These are phyloP conservation scores for Breynia disticha DNA, from an alignment of 441 rosid genomes.

Conservation along the genomic window DNA sequence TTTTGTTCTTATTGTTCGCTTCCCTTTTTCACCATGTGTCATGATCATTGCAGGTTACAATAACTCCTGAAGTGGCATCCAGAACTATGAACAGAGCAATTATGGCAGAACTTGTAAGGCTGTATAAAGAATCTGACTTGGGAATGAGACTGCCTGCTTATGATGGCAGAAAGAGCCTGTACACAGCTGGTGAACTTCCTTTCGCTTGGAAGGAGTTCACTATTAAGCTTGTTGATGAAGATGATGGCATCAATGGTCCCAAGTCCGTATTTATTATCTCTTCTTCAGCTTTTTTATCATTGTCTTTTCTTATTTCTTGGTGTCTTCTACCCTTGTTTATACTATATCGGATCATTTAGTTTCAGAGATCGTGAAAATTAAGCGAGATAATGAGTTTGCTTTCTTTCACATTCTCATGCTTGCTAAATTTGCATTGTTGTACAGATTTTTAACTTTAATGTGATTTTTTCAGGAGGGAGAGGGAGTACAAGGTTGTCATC, in stretches of 20 bases:
- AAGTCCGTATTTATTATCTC: conserved; percentile 37
- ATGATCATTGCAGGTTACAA: conserved; percentile 69
- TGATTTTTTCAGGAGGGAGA: conserved; percentile 50
- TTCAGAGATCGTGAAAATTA: background rate
- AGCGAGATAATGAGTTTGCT: background rate
- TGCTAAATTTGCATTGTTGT: background rate
- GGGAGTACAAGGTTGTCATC: conserved; percentile 73
- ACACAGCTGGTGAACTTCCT: conserved; percentile 96
- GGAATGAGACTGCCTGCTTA: conserved; percentile 93
- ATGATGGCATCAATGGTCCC: conserved; percentile 69
- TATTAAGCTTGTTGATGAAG: conserved; percentile 74
- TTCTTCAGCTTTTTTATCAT: conserved; percentile 1
- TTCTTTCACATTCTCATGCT: background rate
- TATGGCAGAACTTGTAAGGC: conserved; percentile 81
- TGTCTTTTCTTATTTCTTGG: background rate
- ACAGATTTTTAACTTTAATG: conserved; percentile 4
- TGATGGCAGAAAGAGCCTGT: conserved; percentile 90
- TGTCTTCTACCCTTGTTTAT: background rate
- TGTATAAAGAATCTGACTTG: conserved; percentile 73
- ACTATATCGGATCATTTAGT: background rate
- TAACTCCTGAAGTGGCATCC: conserved; percentile 89
- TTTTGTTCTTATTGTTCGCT: conserved; percentile 49
- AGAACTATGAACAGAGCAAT: conserved; percentile 77
- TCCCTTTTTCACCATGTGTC: conserved; percentile 21
- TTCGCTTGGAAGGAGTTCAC: conserved; percentile 79